phyloP scores from a whole-genome alignment of 2,329 filamentous ascomycete species.

The Xylaria sp. region DNA sequence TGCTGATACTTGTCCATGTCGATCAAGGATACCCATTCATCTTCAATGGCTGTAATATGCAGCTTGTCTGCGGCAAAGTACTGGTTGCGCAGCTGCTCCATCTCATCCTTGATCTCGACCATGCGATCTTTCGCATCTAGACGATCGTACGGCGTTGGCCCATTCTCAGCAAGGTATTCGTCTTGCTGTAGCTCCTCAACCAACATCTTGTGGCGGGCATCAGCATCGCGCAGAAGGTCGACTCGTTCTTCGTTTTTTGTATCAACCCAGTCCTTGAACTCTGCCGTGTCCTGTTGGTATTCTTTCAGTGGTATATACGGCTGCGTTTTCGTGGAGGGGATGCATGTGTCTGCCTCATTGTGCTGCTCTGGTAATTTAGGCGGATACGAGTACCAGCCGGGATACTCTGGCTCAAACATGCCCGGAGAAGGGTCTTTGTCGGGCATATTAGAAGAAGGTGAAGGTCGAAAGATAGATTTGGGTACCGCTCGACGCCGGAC shows the following conservation, averaged over 20 bases:
- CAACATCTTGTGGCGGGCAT: constrained; percentile 5
- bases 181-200: constrained; percentile 7
- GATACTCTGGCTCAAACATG: constrained; percentile 12
- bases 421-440: neutral
- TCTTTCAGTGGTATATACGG: neutral
- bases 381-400: constrained; percentile 14
- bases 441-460: neutral
- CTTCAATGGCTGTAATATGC: constrained; percentile 17
- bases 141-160: constrained; percentile 1
- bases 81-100: neutral
- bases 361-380: constrained; percentile 4
- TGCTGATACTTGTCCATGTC: constrained; percentile 16
- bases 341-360: constrained; percentile 4
- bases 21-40: constrained; percentile 16
- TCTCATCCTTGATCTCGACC: neutral
- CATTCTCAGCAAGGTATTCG: constrained; percentile 4
- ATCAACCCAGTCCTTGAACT: constrained; percentile 18
- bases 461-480: too few species aligned
- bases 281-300: constrained; percentile 15
- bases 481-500: too few species aligned
- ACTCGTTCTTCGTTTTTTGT: constrained; percentile 13
- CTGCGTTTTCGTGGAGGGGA: neutral
- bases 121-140: constrained; percentile 5
- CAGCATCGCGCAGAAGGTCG: constrained; percentile 8
- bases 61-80: constrained; percentile 10